Evolutionary conservation across 768 basidiomycete species (phyloP).

Genomic region (Auricularia auricula-judae): DNA sequence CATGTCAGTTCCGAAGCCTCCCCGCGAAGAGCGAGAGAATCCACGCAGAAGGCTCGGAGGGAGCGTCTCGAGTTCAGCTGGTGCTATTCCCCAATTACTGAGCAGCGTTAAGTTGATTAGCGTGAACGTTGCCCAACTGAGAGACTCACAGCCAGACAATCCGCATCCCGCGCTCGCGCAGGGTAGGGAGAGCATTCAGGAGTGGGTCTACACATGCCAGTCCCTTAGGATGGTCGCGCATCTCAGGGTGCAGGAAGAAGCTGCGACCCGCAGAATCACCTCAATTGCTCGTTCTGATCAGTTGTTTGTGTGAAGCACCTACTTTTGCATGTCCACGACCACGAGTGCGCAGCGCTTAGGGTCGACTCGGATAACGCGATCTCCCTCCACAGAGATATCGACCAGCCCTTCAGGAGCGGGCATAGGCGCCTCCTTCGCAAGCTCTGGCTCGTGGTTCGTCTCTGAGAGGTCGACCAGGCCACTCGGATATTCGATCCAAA

Average conservation of each 20-base stretch:
- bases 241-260: conserved; percentile 54
- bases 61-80: conserved; percentile 48
- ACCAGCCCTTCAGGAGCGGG: conserved; percentile 27
- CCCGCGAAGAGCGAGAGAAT: conserved; percentile 33
- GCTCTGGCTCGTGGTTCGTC: conserved; percentile 16
- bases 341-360: conserved; percentile 41
- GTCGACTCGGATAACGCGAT: conserved; percentile 40
- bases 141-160: conserved; percentile 50
- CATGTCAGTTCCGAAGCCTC: conserved; percentile 36
- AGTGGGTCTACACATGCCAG: conserved; percentile 47
- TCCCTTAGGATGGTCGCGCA: conserved; percentile 43
- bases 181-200: conserved; percentile 33
- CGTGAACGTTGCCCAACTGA: not conserved
- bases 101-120: not conserved
- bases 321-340: conserved; percentile 63
- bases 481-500: conserved; percentile 61
- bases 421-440: conserved; percentile 17
- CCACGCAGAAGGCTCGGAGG: conserved; percentile 47
- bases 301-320: not conserved
- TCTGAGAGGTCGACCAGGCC: conserved; percentile 54
- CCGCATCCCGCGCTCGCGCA: conserved; percentile 40
- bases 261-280: not conserved
- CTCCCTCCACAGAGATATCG: conserved; percentile 45
- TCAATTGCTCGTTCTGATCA: too few relatives aligned
- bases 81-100: conserved; percentile 66